phyloP scores from a whole-genome alignment of 352 stramenopile genomes.

The Phytophthora hybrid region DNA sequence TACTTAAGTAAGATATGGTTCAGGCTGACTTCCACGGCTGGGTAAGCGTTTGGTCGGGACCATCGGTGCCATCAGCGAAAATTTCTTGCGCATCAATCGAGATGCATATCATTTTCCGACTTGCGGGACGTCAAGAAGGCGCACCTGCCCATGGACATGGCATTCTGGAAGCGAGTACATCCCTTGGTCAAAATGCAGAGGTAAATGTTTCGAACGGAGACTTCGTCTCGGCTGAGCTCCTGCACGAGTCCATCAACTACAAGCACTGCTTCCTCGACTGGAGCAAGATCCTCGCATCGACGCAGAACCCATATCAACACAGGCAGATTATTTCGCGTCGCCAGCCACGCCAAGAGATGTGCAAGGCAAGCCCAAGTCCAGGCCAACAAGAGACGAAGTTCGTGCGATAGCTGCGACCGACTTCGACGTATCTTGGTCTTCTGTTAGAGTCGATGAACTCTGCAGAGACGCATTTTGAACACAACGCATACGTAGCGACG shows the following conservation, averaged over 20 bases:
- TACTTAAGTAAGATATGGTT: too few relatives aligned
- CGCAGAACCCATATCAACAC: not conserved
- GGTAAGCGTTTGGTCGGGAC: too few relatives aligned
- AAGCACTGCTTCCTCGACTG: not conserved
- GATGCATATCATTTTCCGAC: conserved; percentile 15
- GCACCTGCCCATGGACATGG: not conserved
- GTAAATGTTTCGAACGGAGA: conserved; percentile 19
- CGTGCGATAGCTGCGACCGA: conserved; percentile 20
- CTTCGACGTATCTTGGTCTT: conserved; percentile 21
- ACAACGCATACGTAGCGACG: not conserved
- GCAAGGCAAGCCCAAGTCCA: not conserved
- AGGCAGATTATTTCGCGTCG: not conserved
- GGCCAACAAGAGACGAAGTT: not conserved
- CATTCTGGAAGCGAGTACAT: not conserved
- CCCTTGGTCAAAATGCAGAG: not conserved
- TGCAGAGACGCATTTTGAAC: too few relatives aligned
- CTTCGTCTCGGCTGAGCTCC: conserved; percentile 13
- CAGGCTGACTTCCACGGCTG: too few relatives aligned
- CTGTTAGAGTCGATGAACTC: not conserved
- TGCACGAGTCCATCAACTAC: conserved; percentile 13
- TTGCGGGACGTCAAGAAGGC: conserved; percentile 14
- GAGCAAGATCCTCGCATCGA: not conserved
- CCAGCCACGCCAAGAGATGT: not conserved
- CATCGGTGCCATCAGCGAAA: not conserved
- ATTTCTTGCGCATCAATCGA: not conserved